Base-by-base conservation (phyloP, 352 stramenopile species). In the Pythium sp. region DNA sequence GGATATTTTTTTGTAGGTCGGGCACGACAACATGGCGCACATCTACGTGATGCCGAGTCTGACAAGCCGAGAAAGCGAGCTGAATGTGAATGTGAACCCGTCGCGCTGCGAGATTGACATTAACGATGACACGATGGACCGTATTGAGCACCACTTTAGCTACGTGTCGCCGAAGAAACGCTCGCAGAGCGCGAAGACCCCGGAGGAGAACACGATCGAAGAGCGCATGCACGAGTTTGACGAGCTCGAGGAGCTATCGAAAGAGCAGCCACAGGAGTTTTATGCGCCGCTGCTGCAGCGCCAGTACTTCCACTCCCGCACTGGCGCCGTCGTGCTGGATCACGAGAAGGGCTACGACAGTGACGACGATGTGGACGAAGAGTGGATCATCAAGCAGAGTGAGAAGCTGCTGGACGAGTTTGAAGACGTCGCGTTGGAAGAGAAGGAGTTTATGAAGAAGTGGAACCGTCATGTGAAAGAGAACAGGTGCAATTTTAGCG, bases 391-490 rank as follows among this genome's bases (percentile, higher is more conserved):
- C 49, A 85, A 94, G 63, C 87, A 94, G 68, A 94, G 85, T 63
- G 89, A 95, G 67, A 81, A 86, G 73, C 80, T 96, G 66, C 63
- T 96, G 28, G 86, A 96, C 62, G 89, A 96, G 64, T 96, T 95
- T 60, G 87, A 96, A 67, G 89, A 96, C 54, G 89, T 96, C 1
- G 82, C 89, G 32, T 67, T 94, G 34, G 87, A 95, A 68, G 87
- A 95, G 61, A 95, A 95, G 60, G 86, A 93, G 60, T 93, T 96
- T 63, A 96, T 96, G 89, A 96, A 96, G 75, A 92, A 90, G 71
- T 96, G 89, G 89, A 96, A 96, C 71, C 87, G 87, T 55, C 86
- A 94, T 60, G 79, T 92, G 24, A 91, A 92, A 66, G 78, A 91
- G 57, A 84, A 90, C 65, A 86, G 78, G 85, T 93, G n/a, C 28